A percentile compares a stretch with the other conserved stretches of the same genome.
Evolutionary conservation across 306 rosid species (phyloP).

Genomic region (Oemleria cerasiformis): DNA sequence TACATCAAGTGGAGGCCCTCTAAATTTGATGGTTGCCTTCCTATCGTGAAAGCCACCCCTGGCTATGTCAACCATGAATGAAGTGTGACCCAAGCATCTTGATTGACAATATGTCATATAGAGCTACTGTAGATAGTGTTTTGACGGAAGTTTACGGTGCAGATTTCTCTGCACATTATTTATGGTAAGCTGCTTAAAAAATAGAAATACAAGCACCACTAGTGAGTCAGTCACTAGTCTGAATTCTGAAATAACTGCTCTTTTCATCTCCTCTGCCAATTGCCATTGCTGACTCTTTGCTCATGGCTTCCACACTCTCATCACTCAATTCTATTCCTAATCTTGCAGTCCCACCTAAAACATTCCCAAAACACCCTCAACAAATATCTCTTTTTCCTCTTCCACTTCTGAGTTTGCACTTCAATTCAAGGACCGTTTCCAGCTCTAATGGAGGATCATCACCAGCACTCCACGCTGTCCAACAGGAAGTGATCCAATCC

Average conservation of each 20-base stretch:
- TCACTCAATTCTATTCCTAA: conserved; percentile 28
- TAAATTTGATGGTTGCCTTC: too few species aligned
- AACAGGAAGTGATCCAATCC: conserved; percentile 36
- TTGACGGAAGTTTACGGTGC: too few species aligned
- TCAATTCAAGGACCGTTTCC: conserved; percentile 32
- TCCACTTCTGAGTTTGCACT: conserved; percentile 21
- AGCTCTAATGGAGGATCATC: conserved; percentile 28
- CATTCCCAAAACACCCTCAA: conserved; percentile 28
- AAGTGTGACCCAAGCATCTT: too few species aligned
- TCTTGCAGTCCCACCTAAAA: conserved; percentile 22
- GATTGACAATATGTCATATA: too few species aligned
- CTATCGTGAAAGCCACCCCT: too few species aligned
- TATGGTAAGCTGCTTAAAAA: too few species aligned
- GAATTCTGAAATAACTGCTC: not conserved
- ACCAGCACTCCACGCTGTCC: conserved; percentile 33
- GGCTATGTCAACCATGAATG: too few species aligned
- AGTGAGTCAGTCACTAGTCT: too few species aligned
- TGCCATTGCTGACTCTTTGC: not conserved
- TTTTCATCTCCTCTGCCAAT: not conserved
- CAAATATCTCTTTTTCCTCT: conserved; percentile 16
- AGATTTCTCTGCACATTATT: too few species aligned
- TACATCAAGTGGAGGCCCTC: too few species aligned
- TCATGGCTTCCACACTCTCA: conserved; percentile 60
- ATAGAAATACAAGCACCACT: conserved; percentile 10
- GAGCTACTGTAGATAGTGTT: too few species aligned